Base-by-base conservation (phyloP, 768 basidiomycete genomes). In the Termitomyces titanicus region DNA sequence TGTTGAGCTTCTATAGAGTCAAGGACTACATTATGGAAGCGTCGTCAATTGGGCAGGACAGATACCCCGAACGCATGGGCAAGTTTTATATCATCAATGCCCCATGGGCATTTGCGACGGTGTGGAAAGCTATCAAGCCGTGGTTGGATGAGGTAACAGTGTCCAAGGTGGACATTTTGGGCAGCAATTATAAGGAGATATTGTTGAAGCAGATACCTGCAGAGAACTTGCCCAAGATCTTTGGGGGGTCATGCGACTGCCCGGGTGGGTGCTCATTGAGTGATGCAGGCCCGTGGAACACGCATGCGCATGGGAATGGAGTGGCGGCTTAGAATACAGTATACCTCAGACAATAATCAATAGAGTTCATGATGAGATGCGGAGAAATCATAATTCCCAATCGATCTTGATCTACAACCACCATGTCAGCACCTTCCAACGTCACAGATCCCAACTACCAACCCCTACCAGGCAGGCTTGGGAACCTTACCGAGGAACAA, bases 21-120 rank as follows among this genome's bases (percentile, higher is more conserved):
- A 94, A 92, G 75, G 89, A 92, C 73, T 96, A 94, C 76, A 87
- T 98, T 37, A 80, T 78, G 58, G 70, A 82, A 25, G 91, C 94
- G 0, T 74, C 88, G 0, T 67, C 70, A 27, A 87, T 99, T 70
- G 92, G 93, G 6, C 95, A 98, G 72, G 82, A 98, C 75, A 80
- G 89, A 62, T 98, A 94, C 72, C 92, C 94, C 1, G 92, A 96
- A 70, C 84, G 80, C 63, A 93, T 98, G 96, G 96, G 96, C 76
- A 92, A 92, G 69, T 98, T 99, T 78, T 99, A 92, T 79, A 94
- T 99, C 80, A 89, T 97, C 81, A 98, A 98, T 66, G 91, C 93
- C 0, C 95, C 96, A 0, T 97, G 89, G 86, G 80, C 85, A 49
- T 99, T 99, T 77, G 81, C 82, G 51, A 81, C 87, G 39, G 88